These are phyloP conservation scores for Daldinia decipiens DNA, from an alignment of 495 filamentous ascomycete genomes.

Conservation along the genomic window DNA sequence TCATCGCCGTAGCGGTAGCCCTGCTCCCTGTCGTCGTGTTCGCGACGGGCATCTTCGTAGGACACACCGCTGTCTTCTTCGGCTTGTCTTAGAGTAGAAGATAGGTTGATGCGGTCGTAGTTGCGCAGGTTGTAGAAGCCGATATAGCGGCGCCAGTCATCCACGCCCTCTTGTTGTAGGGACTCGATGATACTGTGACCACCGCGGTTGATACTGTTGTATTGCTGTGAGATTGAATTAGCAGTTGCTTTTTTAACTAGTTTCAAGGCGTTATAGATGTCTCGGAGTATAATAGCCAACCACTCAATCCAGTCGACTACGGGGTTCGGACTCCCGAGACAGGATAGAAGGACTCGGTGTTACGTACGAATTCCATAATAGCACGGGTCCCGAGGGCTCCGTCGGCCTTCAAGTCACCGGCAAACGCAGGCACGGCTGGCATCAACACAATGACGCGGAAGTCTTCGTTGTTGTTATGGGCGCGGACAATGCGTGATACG, in stretches of 20 bases:
- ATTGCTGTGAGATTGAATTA: constrained; percentile 58
- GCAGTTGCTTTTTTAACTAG: neutral
- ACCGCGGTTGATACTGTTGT: constrained; percentile 86
- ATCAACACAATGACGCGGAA: constrained; percentile 90
- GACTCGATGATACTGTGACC: constrained; percentile 86
- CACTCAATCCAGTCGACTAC: neutral
- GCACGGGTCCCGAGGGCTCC: constrained; percentile 85
- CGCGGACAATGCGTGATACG: constrained; percentile 85
- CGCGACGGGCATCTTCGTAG: constrained; percentile 75
- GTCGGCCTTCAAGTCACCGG: constrained; percentile 84
- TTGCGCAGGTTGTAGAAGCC: constrained; percentile 95
- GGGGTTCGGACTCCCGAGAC: neutral
- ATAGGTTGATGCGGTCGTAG: constrained; percentile 89
- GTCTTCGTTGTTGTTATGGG: constrained; percentile 72
- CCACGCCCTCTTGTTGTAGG: constrained; percentile 74
- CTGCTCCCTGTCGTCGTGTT: constrained; percentile 67
- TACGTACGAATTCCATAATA: constrained; percentile 85
- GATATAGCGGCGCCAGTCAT: constrained; percentile 79
- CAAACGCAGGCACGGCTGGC: constrained; percentile 89
- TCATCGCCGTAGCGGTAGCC: constrained; percentile 39
- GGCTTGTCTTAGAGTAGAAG: constrained; percentile 67
- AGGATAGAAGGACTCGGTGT: neutral
- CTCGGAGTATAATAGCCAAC: neutral
- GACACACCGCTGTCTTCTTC: constrained; percentile 75
- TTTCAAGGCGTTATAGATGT: neutral